Conservation (phyloP, 108 stramenopile species). For the Bacterosira constricta region DNA sequence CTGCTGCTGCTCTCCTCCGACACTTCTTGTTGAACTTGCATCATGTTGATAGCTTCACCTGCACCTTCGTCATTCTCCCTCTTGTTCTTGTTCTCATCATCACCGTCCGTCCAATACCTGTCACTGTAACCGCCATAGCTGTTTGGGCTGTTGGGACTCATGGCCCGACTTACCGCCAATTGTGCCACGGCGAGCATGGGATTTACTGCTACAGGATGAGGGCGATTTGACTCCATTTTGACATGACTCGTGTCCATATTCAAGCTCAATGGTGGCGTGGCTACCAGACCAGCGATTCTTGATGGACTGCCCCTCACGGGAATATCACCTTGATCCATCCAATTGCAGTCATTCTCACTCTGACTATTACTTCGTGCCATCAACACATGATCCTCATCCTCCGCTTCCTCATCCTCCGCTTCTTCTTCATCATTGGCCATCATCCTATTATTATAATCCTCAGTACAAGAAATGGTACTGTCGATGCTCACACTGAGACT, state of each 20-base stretch:
- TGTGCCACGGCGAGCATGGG: neutral
- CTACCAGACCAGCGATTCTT: neutral
- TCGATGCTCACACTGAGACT: neutral
- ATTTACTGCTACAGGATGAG: neutral
- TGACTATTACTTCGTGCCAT: slow-evolving; percentile 28
- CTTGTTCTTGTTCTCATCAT: neutral
- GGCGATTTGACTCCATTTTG: too few relatives aligned
- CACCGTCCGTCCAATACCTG: neutral
- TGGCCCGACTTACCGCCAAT: neutral
- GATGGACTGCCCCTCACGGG: neutral
- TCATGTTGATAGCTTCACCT: too few relatives aligned
- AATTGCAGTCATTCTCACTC: neutral
- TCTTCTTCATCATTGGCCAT: slow-evolving; percentile 2
- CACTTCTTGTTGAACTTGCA: neutral
- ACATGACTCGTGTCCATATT: too few relatives aligned
- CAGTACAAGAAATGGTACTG: neutral
- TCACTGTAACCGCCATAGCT: neutral
- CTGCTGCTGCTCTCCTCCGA: neutral
- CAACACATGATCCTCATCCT: slow-evolving; percentile 13
- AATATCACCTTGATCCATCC: neutral
- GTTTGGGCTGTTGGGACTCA: too few relatives aligned
- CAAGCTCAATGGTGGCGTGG: too few relatives aligned
- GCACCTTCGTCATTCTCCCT: neutral
- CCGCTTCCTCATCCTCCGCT: neutral
- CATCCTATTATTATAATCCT: neutral